Evolutionary conservation across 257 asterid species (phyloP).

Genomic region (Jacaranda mimosifolia): DNA sequence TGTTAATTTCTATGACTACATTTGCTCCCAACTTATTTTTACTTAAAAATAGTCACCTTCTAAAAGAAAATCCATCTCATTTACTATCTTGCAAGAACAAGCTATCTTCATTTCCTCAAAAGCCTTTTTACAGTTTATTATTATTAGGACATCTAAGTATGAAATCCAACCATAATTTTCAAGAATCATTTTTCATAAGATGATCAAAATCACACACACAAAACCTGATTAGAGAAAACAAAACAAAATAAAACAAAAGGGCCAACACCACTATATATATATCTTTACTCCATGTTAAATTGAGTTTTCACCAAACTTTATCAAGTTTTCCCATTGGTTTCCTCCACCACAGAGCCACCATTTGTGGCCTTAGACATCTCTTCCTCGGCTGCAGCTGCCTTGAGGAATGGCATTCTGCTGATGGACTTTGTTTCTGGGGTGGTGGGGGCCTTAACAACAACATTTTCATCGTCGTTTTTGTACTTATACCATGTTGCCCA

Average conservation of each 20-base stretch:
- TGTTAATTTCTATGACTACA: not conserved
- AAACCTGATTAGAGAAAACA: slow-evolving; percentile 25
- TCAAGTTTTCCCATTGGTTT: slow-evolving; percentile 39
- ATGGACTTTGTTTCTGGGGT: slow-evolving; percentile 28
- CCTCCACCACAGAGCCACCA: slow-evolving; percentile 39
- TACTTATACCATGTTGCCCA: slow-evolving; percentile 84
- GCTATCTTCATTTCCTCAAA: slow-evolving; percentile 24
- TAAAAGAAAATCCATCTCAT: slow-evolving; percentile 1
- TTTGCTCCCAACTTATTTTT: not conserved
- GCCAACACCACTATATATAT: slow-evolving; percentile 39
- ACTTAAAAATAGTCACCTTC: not conserved
- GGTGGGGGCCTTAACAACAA: not conserved
- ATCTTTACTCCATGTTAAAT: slow-evolving; percentile 9
- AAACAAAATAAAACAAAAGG: not conserved
- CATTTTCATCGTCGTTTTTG: slow-evolving; percentile 47
- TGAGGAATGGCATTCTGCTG: slow-evolving; percentile 39
- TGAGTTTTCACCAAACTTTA: slow-evolving; percentile 17
- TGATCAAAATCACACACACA: slow-evolving; percentile 40
- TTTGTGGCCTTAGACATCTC: slow-evolving; percentile 32
- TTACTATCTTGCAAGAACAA: slow-evolving; percentile 13
- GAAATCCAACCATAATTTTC: slow-evolving; percentile 30
- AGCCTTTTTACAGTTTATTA: slow-evolving; percentile 32
- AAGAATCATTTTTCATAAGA: slow-evolving; percentile 28
- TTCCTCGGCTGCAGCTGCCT: slow-evolving; percentile 34
- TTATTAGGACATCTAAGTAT: slow-evolving; percentile 34